Base-by-base conservation (phyloP, 2,329 filamentous ascomycete species). In the Coleophoma crateriformis region DNA sequence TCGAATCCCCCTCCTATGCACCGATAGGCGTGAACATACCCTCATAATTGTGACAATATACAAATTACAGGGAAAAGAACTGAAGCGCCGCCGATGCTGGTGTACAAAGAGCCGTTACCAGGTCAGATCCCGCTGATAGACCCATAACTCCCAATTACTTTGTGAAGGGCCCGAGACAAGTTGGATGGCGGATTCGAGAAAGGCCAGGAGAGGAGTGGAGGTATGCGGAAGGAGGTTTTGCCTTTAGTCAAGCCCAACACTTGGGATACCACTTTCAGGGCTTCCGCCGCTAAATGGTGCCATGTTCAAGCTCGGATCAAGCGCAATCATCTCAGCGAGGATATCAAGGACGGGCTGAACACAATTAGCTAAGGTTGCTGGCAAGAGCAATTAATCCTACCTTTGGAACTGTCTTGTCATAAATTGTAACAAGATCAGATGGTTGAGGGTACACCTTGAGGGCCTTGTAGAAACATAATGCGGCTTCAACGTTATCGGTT, bases 351-450 rank as follows among this genome's bases (percentile, higher is more conserved):
- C 88, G 55, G 91, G 84, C 87, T 94, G 57, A 34, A 15, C 46
- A 59, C 54, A 59, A 54, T 50, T 37, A 53, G 48, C 46, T 45
- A 38, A 19, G 43, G 40, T 27, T 40, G 14, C 19, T 33, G 48
- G 34, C 33, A 20, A n/a, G 20, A 37, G 14, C 20, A 35, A 45
- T 33, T 19, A 14, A 35, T 50, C 67, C 52, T 70, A 90, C 91
- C 87, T 96, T 96, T 61, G 92, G 87, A 42, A 97, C 91, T 33
- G 94, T 97, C 82, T 95, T 96, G 71, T 99, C 94, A 72, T 99
- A 99, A 70, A 99, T 96, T 64, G 81, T 82, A 68, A 99, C 96
- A 62, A 99, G 77, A 66, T 97, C 94, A 62, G 85, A 81, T 12
- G 92, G 94, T 63, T 89, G 87, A 47, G 94, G 94, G 74, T 99